Evolutionary conservation across 495 filamentous ascomycete genomes (phyloP), one percentile per base, ranked within the genome.

Genomic region (Neurospora africana): DNA sequence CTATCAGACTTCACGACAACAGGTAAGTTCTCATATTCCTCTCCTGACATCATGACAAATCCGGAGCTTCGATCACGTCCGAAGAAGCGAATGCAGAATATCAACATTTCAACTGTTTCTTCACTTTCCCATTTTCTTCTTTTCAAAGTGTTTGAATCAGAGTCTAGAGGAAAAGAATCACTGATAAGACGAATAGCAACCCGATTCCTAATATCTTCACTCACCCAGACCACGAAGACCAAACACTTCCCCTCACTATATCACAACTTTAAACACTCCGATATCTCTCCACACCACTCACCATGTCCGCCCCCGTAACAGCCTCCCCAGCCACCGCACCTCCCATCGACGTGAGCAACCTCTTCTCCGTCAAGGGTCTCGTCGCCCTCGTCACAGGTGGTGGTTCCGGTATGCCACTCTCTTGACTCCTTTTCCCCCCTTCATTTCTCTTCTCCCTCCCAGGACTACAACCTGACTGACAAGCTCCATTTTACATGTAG

Each of bases 341-440:
- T 19, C 69, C 72, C 7, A 72, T 83, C 53, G 76, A 81, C 71
- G 80, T 81, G 10, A 73, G 76, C n/a, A 81, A 75, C 68, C 82
- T 91, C 37, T 89, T 89, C 80, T 82, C 81, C 65, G 88, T 89
- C 38, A 83, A 87, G 35, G 87, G 86, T 21, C 74, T 91, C 4
- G 87, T 91, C 1, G 88, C 87, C 2, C 86, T 91, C 27, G 84
- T 91, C 43, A 91, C 90, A 0, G 89, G 89, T 6, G 89, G 88
- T 33, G 90, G 89, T 39, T 86, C 86, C 72, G 89, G 89, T 87
- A 47, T 39, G 79, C 7, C 41, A 44, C 23, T 21, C 27, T 21
- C 9, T n/a, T 38, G 37, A 11, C 37, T 15, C 15, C 15, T 17
- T 6, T 19, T 5, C 5, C 40, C 39, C 5, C 19, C 2, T 36